These are phyloP conservation scores for Eutypa lata DNA, from an alignment of 2,329 filamentous ascomycete species.

Conservation along the genomic window DNA sequence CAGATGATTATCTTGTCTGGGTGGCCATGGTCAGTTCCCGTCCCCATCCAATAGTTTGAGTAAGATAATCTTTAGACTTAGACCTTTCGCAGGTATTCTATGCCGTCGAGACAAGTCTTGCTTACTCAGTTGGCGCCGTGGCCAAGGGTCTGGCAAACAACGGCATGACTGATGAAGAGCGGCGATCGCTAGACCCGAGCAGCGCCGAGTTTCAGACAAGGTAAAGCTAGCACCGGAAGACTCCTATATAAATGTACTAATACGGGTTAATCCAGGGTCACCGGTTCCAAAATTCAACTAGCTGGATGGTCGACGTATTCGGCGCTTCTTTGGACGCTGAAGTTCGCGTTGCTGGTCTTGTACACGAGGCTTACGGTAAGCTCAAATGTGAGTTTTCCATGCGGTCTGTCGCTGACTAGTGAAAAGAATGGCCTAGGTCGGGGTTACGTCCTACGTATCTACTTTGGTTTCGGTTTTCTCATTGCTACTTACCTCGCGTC, in stretches of 20 bases:
- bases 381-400: neutral
- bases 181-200: conserved; percentile 36
- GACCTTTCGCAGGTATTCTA: conserved; percentile 52
- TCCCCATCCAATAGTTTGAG: conserved; percentile 9
- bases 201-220: conserved; percentile 39
- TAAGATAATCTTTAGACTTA: too few relatives aligned
- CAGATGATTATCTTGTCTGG: conserved; percentile 35
- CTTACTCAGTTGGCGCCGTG: conserved; percentile 44
- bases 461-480: conserved; percentile 43
- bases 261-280: conserved; percentile 35
- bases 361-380: conserved; percentile 47
- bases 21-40: conserved; percentile 29
- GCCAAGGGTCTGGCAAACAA: conserved; percentile 52
- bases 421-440: conserved; percentile 37
- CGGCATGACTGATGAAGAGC: conserved; percentile 48
- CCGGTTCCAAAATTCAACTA: conserved; percentile 51
- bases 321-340: conserved; percentile 49
- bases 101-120: conserved; percentile 44
- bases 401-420: too few relatives aligned
- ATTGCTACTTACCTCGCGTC: too few relatives aligned
- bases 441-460: conserved; percentile 40
- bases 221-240: too few relatives aligned
- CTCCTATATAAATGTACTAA: neutral
- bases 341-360: conserved; percentile 52
- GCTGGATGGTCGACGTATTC: conserved; percentile 54